These are phyloP conservation scores for Heimioporus sp. DNA, from an alignment of 768 basidiomycete genomes.

Conservation along the genomic window DNA sequence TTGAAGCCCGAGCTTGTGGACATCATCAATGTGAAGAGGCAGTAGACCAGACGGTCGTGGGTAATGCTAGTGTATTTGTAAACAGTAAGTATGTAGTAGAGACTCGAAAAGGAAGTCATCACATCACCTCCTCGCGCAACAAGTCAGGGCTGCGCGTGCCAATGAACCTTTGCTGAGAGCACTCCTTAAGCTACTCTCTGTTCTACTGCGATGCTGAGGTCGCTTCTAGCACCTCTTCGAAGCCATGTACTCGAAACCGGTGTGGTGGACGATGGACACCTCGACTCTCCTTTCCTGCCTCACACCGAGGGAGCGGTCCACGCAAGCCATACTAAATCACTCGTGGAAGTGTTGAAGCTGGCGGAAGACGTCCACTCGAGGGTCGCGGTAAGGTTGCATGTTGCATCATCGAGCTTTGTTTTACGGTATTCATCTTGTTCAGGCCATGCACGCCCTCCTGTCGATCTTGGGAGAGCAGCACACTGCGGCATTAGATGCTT, in stretches of 20 bases:
- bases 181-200: neutral
- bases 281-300: neutral
- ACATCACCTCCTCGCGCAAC: too few relatives aligned
- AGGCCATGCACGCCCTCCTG: conserved; percentile 69
- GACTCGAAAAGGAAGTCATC: too few relatives aligned
- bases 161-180: conserved; percentile 5
- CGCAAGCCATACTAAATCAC: conserved; percentile 59
- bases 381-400: conserved; percentile 47
- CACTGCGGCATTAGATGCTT: conserved; percentile 64
- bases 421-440: conserved; percentile 1
- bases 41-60: conserved; percentile 5
- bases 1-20: conserved; percentile 96
- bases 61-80: too few relatives aligned
- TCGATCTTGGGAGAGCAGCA: conserved; percentile 70
- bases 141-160: neutral
- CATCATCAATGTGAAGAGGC: conserved; percentile 73
- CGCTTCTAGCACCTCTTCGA: conserved; percentile 57
- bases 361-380: conserved; percentile 45
- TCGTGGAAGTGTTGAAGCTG: conserved; percentile 67
- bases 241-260: conserved; percentile 34
- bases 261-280: conserved; percentile 26
- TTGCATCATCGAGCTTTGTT: neutral
- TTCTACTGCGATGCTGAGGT: conserved; percentile 47
- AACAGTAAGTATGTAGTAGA: neutral
- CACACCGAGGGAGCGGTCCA: neutral